These are phyloP conservation scores for Colletotrichum tabaci DNA, from an alignment of 2,329 filamentous ascomycete species.

Conservation along the genomic window DNA sequence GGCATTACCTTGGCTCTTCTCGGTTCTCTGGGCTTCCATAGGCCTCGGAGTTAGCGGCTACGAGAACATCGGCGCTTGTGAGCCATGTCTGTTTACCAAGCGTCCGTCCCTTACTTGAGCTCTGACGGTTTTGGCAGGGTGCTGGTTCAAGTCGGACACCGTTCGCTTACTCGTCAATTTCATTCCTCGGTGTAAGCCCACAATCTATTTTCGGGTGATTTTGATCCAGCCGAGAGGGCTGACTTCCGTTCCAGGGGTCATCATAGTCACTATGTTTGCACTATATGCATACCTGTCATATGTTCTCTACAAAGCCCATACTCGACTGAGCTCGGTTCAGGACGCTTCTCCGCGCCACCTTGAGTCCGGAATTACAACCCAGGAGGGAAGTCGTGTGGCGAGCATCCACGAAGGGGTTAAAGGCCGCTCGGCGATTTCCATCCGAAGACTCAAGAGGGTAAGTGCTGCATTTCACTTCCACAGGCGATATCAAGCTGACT, in stretches of 20 bases:
- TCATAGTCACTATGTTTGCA: slow-evolving; percentile 54
- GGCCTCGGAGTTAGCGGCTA: slow-evolving; percentile 51
- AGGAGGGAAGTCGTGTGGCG: background rate
- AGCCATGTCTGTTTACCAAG: background rate
- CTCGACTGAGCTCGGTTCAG: slow-evolving; percentile 50
- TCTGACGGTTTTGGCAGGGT: slow-evolving; percentile 46
- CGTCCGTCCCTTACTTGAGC: background rate
- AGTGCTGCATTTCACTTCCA: background rate
- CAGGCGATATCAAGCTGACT: background rate
- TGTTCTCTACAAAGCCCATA: slow-evolving; percentile 56
- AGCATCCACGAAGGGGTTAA: slow-evolving; percentile 8
- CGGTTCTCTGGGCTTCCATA: slow-evolving; percentile 52
- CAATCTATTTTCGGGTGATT: too few species aligned
- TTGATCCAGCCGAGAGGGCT: background rate
- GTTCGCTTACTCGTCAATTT: slow-evolving; percentile 58
- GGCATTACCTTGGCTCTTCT: slow-evolving; percentile 55
- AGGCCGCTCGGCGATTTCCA: slow-evolving; percentile 13
- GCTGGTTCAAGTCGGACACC: slow-evolving; percentile 58
- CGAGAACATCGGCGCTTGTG: slow-evolving; percentile 52
- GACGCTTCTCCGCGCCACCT: slow-evolving; percentile 30
- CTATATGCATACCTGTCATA: slow-evolving; percentile 57
- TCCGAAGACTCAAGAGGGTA: slow-evolving; percentile 46
- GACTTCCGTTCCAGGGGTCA: slow-evolving; percentile 46
- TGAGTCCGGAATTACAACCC: slow-evolving; percentile 14
- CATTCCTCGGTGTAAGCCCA: slow-evolving; percentile 52